phyloP scores from a whole-genome alignment of 1,284 basidiomycete genomes.

The Trametes hirsuta region DNA sequence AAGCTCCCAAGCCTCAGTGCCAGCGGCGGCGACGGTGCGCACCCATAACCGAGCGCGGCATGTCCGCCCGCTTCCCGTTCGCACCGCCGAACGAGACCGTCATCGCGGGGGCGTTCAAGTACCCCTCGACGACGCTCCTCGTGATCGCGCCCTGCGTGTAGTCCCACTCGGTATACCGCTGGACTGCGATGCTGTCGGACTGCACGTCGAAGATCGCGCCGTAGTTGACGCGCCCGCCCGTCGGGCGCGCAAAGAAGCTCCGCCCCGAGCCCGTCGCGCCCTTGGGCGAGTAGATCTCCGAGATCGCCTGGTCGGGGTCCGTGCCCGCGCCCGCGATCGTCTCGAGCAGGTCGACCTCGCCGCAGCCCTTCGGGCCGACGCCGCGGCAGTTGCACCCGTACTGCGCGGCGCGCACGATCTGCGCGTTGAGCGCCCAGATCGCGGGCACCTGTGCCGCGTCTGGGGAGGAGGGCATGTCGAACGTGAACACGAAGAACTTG shows the following conservation, averaged over 20 bases:
- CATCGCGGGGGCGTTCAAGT: slow-evolving; percentile 28
- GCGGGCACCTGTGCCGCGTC: slow-evolving; percentile 30
- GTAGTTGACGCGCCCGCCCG: slow-evolving; percentile 25
- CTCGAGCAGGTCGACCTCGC: slow-evolving; percentile 38
- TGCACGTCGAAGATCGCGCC: slow-evolving; percentile 34
- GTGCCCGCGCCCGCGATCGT: slow-evolving; percentile 25
- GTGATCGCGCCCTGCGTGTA: slow-evolving; percentile 29
- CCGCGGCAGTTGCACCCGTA: slow-evolving; percentile 41
- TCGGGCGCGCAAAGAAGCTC: slow-evolving; percentile 32
- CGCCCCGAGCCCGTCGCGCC: slow-evolving; percentile 37
- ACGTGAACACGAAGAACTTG: slow-evolving; percentile 34
- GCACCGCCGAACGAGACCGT: slow-evolving; percentile 24
- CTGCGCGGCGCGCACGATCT: slow-evolving; percentile 36
- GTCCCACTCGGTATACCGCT: slow-evolving; percentile 33
- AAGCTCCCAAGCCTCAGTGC: slow-evolving; percentile 1
- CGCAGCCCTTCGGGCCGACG: slow-evolving; percentile 31
- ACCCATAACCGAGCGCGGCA: slow-evolving; percentile 10
- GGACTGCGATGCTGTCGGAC: slow-evolving; percentile 34
- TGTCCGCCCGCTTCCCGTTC: slow-evolving; percentile 1
- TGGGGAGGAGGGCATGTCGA: slow-evolving; percentile 29
- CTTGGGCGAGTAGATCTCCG: slow-evolving; percentile 38
- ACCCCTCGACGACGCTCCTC: slow-evolving; percentile 32
- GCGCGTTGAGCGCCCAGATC: slow-evolving; percentile 37
- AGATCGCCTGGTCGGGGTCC: slow-evolving; percentile 30
- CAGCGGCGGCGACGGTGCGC: slow-evolving; percentile 15